These are phyloP conservation scores for Blastocystis sp. DNA, from an alignment of 352 stramenopile genomes.

Conservation along the genomic window DNA sequence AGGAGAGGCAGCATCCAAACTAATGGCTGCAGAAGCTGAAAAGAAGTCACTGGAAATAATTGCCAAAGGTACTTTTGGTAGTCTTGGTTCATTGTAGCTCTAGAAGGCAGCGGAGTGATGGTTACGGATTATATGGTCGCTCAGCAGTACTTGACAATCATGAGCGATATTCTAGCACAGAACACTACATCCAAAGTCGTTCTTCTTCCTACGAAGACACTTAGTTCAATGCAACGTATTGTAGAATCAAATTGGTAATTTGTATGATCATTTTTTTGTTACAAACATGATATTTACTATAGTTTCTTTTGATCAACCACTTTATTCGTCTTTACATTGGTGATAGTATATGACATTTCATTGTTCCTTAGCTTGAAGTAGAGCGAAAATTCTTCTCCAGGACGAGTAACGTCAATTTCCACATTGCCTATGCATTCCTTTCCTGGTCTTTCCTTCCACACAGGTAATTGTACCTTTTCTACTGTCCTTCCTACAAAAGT, in stretches of 20 bases:
- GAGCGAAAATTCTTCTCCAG: not conserved
- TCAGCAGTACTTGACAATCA: conserved; percentile 63
- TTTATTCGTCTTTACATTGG: not conserved
- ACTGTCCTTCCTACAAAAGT: not conserved
- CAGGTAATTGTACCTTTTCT: not conserved
- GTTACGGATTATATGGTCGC: conserved; percentile 64
- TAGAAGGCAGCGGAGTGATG: conserved; percentile 62
- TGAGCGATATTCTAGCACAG: conserved; percentile 52
- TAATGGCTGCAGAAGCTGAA: conserved; percentile 64
- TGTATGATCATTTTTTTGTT: conserved; percentile 19
- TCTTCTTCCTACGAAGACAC: conserved; percentile 62
- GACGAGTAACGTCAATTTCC: not conserved
- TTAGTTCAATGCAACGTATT: conserved; percentile 59
- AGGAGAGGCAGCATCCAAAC: conserved; percentile 63
- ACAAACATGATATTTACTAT: not conserved
- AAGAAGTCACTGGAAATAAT: conserved; percentile 64
- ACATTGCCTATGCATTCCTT: not conserved
- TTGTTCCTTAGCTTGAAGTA: not conserved
- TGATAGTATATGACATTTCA: not conserved
- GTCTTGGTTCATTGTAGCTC: conserved; percentile 18
- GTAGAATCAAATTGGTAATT: conserved; percentile 61
- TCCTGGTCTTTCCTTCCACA: not conserved
- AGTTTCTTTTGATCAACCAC: not conserved
- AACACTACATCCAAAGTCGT: conserved; percentile 42
- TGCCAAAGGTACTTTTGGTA: conserved; percentile 49